These are phyloP conservation scores for Ganoderma lucidum DNA, from an alignment of 1,284 basidiomycete species.

Conservation along the genomic window DNA sequence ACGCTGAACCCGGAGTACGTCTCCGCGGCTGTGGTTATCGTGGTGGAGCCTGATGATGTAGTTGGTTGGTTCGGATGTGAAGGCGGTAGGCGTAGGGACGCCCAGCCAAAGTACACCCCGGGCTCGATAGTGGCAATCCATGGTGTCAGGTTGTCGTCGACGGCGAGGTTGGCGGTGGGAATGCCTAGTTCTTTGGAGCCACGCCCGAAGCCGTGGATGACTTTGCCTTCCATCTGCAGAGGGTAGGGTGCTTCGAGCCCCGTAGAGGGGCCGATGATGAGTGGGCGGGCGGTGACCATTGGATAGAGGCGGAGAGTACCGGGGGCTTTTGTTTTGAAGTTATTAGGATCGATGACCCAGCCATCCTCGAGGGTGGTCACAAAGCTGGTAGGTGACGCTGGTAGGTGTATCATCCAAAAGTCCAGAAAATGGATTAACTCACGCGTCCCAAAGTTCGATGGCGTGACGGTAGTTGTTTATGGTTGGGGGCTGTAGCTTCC, in stretches of 20 bases:
- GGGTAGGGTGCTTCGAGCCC: not conserved
- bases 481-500: too few relatives aligned
- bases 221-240: not conserved
- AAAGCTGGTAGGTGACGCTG: too few relatives aligned
- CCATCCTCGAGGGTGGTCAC: too few relatives aligned
- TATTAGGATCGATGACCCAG: too few relatives aligned
- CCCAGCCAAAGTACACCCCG: slow-evolving; percentile 3
- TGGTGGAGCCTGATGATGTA: not conserved
- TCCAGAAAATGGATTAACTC: too few relatives aligned
- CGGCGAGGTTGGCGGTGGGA: not conserved
- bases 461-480: too few relatives aligned
- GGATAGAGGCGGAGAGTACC: too few relatives aligned
- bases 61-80: not conserved
- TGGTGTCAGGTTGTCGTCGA: not conserved
- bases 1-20: not conserved
- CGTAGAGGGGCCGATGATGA: not conserved
- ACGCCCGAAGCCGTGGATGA: not conserved
- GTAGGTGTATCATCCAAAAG: too few relatives aligned
- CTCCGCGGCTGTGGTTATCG: not conserved
- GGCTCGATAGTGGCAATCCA: not conserved
- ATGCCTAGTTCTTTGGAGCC: not conserved
- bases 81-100: not conserved
- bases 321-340: too few relatives aligned
- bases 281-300: too few relatives aligned
- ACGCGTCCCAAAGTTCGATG: too few relatives aligned